Evolutionary conservation across 2,329 filamentous ascomycete species (phyloP).

Genomic region (Rhynchosporium graminicola): DNA sequence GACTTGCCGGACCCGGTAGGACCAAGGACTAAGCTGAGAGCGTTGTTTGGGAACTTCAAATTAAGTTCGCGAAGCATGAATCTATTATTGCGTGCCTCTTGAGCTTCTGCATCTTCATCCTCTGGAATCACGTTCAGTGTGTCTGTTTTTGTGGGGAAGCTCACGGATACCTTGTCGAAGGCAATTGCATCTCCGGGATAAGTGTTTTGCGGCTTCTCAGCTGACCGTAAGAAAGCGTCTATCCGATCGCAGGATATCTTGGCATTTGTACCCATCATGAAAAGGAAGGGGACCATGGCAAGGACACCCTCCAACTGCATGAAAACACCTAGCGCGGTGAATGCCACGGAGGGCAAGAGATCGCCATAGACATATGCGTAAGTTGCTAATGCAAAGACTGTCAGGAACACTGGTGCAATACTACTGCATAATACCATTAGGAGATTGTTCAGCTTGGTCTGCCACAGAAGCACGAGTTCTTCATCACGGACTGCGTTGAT

Average conservation of each 20-base stretch:
- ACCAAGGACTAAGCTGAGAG: constrained; percentile 72
- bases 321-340: constrained; percentile 74
- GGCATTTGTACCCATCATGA: constrained; percentile 69
- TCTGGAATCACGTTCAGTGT: neutral
- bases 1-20: constrained; percentile 78
- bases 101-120: constrained; percentile 18
- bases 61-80: constrained; percentile 67
- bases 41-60: constrained; percentile 64
- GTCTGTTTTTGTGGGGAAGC: constrained; percentile 50
- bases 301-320: constrained; percentile 68
- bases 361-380: constrained; percentile 65
- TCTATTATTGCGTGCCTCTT: constrained; percentile 46
- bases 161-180: constrained; percentile 66
- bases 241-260: constrained; percentile 70
- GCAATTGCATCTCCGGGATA: constrained; percentile 58
- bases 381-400: constrained; percentile 66
- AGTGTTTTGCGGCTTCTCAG: constrained; percentile 59
- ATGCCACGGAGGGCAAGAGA: constrained; percentile 71
- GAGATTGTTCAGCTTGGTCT: constrained; percentile 31
- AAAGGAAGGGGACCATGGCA: constrained; percentile 69
- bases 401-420: constrained; percentile 69
- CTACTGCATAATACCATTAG: constrained; percentile 54
- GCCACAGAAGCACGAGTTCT: constrained; percentile 66
- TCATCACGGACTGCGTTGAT: constrained; percentile 63
- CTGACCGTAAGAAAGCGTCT: constrained; percentile 66